Percentiles rank a stretch among this genome's conserved stretches.
These are phyloP conservation scores for Saturnispora bothae DNA, from an alignment of 805 yeast genomes.

Conservation along the genomic window DNA sequence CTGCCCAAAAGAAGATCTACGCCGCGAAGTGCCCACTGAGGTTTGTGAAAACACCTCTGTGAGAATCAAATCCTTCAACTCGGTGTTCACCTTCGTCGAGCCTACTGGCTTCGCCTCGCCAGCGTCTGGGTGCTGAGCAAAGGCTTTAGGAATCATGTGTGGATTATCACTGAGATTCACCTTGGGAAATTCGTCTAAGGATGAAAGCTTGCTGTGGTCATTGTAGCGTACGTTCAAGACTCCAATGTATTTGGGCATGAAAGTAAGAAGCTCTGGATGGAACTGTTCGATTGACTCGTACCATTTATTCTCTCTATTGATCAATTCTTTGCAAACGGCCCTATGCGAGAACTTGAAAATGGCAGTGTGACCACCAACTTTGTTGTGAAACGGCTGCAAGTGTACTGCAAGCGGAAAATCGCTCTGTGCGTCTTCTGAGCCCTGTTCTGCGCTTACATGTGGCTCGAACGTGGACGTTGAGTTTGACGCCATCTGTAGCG, in stretches of 20 bases:
- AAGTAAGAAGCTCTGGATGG: conserved; percentile 66
- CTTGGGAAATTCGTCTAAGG: conserved; percentile 44
- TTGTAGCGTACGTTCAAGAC: conserved; percentile 83
- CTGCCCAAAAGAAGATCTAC: conserved; percentile 6
- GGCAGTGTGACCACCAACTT: conserved; percentile 98
- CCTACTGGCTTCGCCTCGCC: neutral
- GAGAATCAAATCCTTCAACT: conserved; percentile 58
- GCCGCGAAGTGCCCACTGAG: conserved; percentile 6
- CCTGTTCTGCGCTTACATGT: neutral
- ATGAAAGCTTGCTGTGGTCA: no score
- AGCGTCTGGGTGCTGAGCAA: no score
- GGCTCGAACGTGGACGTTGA: conserved; percentile 3
- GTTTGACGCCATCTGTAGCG: no score
- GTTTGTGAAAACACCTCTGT: conserved; percentile 54
- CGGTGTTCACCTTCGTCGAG: conserved; percentile 53
- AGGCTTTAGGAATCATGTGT: conserved; percentile 78
- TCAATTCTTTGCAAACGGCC: conserved; percentile 90
- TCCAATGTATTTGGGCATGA: conserved; percentile 93
- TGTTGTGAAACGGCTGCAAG: conserved; percentile 80
- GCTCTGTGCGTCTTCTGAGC: conserved; percentile 17
- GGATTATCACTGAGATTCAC: conserved; percentile 87
- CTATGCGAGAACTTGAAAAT: conserved; percentile 82
- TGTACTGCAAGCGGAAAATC: conserved; percentile 74
- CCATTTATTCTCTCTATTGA: conserved; percentile 83
- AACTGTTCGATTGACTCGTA: conserved; percentile 77